Evolutionary conservation across 768 basidiomycete species (phyloP).

Genomic region (Phlebiopsis flavidoalba): DNA sequence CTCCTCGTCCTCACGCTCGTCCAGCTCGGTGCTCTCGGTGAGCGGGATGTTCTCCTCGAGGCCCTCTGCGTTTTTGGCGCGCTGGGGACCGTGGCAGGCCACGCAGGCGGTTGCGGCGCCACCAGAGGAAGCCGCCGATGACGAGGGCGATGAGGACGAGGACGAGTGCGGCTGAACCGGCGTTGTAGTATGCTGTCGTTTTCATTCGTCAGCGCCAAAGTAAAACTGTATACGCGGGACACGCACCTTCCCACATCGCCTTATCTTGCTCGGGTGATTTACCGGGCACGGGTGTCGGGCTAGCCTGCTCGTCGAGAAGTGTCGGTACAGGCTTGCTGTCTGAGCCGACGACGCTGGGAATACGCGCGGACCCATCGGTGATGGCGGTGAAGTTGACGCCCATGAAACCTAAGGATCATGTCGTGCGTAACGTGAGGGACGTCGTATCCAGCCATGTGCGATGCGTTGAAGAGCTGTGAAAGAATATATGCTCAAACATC

Average conservation of each 20-base stretch:
- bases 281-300: constrained; percentile 33
- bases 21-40: constrained; percentile 28
- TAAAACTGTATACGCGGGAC: neutral
- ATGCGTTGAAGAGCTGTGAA: constrained; percentile 84
- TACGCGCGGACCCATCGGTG: constrained; percentile 71
- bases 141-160: constrained; percentile 64
- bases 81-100: constrained; percentile 33
- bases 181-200: constrained; percentile 83
- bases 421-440: constrained; percentile 86
- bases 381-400: constrained; percentile 82
- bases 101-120: constrained; percentile 42
- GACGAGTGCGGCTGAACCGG: constrained; percentile 83
- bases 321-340: constrained; percentile 61
- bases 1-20: neutral
- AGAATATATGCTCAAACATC: neutral
- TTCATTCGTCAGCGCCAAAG: neutral
- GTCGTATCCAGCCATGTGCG: constrained; percentile 94
- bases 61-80: constrained; percentile 20
- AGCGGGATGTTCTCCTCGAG: constrained; percentile 73
- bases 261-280: constrained; percentile 75
- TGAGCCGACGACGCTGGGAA: constrained; percentile 77
- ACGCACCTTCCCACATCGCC: constrained; percentile 87
- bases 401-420: constrained; percentile 99
- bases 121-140: constrained; percentile 79
- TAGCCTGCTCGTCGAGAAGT: constrained; percentile 35